These are phyloP conservation scores for Halophytophthora polymorphica DNA, from an alignment of 352 stramenopile species.

Conservation along the genomic window DNA sequence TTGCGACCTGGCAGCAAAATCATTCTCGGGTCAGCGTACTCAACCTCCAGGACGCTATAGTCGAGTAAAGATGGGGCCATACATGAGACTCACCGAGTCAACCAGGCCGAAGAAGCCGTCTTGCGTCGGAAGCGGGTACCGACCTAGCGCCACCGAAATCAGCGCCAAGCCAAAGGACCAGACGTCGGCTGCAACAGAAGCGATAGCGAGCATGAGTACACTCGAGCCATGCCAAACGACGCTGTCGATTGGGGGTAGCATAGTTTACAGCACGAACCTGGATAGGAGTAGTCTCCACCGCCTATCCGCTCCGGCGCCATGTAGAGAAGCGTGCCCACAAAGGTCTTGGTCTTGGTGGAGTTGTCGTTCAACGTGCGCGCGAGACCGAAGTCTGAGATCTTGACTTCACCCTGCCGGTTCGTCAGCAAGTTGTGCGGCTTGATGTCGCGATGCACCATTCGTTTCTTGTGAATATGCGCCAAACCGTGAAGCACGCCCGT, in stretches of 20 bases:
- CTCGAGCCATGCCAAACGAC: neutral
- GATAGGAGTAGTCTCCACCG: constrained; percentile 88
- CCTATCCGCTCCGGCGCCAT: constrained; percentile 94
- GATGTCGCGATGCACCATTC: constrained; percentile 91
- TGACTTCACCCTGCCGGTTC: constrained; percentile 82
- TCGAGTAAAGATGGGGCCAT: neutral
- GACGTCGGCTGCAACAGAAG: constrained; percentile 50
- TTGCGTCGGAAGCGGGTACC: constrained; percentile 82
- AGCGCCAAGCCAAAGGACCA: constrained; percentile 84
- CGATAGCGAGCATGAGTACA: neutral
- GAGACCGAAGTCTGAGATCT: constrained; percentile 89
- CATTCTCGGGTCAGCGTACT: neutral
- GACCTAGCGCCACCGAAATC: constrained; percentile 76
- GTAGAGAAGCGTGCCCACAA: constrained; percentile 92
- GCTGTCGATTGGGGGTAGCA: neutral
- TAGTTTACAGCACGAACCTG: constrained; percentile 27
- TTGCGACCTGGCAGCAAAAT: constrained; percentile 49
- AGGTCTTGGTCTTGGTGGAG: constrained; percentile 81
- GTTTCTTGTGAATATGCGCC: constrained; percentile 84
- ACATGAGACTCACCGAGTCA: constrained; percentile 52
- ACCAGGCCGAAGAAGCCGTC: constrained; percentile 88
- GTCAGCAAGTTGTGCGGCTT: constrained; percentile 90
- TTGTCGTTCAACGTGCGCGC: constrained; percentile 78
- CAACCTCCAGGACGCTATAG: neutral
- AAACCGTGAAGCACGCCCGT: constrained; percentile 75